Percentiles rank a stretch among this genome's conserved stretches.
Evolutionary conservation across 2,329 filamentous ascomycete species (phyloP).

Genomic region (Hymenoscyphus salicellus): DNA sequence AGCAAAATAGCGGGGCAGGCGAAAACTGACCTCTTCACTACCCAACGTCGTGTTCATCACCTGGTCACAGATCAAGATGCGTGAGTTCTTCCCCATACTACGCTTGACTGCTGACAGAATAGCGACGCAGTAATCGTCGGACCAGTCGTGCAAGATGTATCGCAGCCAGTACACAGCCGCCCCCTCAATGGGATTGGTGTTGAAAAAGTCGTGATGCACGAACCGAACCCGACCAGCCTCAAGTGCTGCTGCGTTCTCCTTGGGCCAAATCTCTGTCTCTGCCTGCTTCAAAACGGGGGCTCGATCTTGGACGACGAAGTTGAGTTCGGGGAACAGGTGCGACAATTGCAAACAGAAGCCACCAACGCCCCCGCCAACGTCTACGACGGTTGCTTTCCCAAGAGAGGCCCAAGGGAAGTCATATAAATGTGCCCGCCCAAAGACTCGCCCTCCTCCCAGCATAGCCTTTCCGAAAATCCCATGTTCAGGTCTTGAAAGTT

Average conservation of each 20-base stretch:
- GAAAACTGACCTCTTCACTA: no score
- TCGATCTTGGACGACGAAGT: slow-evolving; percentile 40
- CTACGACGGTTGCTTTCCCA: slow-evolving; percentile 29
- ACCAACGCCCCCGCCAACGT: slow-evolving; percentile 36
- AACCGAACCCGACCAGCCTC: no score
- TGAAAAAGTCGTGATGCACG: no score
- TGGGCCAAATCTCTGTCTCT: background rate
- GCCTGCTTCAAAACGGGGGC: slow-evolving; percentile 25
- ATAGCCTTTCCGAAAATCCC: slow-evolving; percentile 32
- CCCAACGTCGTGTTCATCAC: slow-evolving; percentile 36
- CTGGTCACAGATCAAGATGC: slow-evolving; percentile 32
- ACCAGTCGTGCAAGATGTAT: no score
- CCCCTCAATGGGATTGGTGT: no score
- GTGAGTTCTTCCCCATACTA: slow-evolving; percentile 23
- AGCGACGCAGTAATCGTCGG: no score
- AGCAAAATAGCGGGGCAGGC: no score
- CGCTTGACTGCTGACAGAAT: no score
- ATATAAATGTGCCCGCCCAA: slow-evolving; percentile 29
- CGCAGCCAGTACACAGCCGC: no score
- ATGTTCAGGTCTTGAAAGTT: slow-evolving; percentile 22
- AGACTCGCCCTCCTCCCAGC: slow-evolving; percentile 33
- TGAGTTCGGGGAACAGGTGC: slow-evolving; percentile 36
- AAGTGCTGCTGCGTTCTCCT: no score
- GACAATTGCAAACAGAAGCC: slow-evolving; percentile 36
- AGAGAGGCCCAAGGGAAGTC: slow-evolving; percentile 33